A percentile compares a stretch with the other conserved stretches of the same genome.
These are phyloP conservation scores for Penicillium parvum DNA, from an alignment of 495 filamentous ascomycete species.

Conservation along the genomic window DNA sequence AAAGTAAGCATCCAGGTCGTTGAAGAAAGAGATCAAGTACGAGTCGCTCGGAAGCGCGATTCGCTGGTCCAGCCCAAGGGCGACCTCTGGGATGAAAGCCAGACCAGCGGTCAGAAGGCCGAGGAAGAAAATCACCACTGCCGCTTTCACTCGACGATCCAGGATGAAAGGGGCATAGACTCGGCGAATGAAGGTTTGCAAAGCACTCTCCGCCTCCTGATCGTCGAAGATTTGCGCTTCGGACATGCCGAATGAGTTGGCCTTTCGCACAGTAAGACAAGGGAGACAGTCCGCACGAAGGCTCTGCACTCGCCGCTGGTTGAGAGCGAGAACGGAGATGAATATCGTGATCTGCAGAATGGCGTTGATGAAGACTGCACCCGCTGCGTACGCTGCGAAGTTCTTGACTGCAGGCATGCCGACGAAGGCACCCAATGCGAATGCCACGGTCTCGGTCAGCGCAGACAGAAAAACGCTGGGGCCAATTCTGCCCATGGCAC, in stretches of 20 bases:
- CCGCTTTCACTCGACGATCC: slow-evolving; percentile 69
- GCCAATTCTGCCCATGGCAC: slow-evolving; percentile 87
- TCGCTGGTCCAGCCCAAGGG: slow-evolving; percentile 88
- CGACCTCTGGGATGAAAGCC: slow-evolving; percentile 75
- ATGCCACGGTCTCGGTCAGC: slow-evolving; percentile 86
- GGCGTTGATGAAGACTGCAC: slow-evolving; percentile 95
- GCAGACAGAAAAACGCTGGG: slow-evolving; percentile 96
- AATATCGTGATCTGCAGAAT: slow-evolving; percentile 95
- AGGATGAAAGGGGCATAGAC: slow-evolving; percentile 80
- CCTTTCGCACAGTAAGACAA: slow-evolving; percentile 70
- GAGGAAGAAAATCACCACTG: slow-evolving; percentile 72
- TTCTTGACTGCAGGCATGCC: slow-evolving; percentile 97
- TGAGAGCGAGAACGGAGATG: slow-evolving; percentile 81
- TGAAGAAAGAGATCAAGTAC: slow-evolving; percentile 90
- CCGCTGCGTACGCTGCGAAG: slow-evolving; percentile 93
- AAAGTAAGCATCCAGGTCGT: slow-evolving; percentile 91
- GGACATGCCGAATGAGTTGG: slow-evolving; percentile 46
- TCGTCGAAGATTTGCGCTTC: slow-evolving; percentile 61
- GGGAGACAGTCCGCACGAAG: slow-evolving; percentile 91
- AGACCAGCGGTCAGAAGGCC: slow-evolving; percentile 82
- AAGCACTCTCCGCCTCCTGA: slow-evolving; percentile 56
- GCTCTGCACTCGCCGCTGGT: slow-evolving; percentile 81
- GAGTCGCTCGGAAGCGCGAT: slow-evolving; percentile 90
- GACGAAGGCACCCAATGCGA: slow-evolving; percentile 86
- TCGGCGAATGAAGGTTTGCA: slow-evolving; percentile 85